Base-by-base conservation (phyloP, 805 yeast genomes). In the Helenozyma baotianmanensis region DNA sequence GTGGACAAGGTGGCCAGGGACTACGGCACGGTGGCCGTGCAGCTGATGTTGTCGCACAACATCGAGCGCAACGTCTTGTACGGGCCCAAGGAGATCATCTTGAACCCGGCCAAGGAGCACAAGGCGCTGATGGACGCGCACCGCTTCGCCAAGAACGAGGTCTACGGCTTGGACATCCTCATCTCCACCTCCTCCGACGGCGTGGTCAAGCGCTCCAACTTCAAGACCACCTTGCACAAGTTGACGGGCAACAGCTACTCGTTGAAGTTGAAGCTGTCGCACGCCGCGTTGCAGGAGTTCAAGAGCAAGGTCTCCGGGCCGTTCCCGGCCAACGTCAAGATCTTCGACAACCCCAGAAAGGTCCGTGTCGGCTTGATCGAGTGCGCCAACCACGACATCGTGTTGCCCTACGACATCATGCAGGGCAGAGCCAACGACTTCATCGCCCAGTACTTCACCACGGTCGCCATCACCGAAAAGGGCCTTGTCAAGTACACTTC, bases 21-120 rank as follows among this genome's bases (percentile, higher is more conserved):
- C 29, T 81, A 59, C 56, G 82, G 68, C 30, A 72, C 75, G 44
- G 62, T 62, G 26, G 78, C 90, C 24, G 69, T 83, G 24, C 87
- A 82, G 63, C 82, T 84, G 47, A 82, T 82, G 89, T 73, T 82
- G 42, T 62, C 83, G 32, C 83, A 80, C 64, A 77, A 78, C 64
- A 85, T 78, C 62, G 72, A 68, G 50, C 71, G 78, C 53, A 74
- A 81, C 56, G 78, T 74, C 28, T 56, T 82, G 50, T 80, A 80
- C 48, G 90, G 89, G 37, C 76, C 80, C 48, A 80, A 82, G 68
- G 84, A 81, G 57, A 71, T 82, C 53, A 80, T 82, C 53, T 63
- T 83, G 47, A 83, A 82, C 66, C 90, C 90, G 47, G 60, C 73
- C 40, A 84, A 80, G 50, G 68, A 68, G 47, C 85, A 82, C 67